phyloP scores from a whole-genome alignment of 306 rosid genomes.

The Sicyos edulis region DNA sequence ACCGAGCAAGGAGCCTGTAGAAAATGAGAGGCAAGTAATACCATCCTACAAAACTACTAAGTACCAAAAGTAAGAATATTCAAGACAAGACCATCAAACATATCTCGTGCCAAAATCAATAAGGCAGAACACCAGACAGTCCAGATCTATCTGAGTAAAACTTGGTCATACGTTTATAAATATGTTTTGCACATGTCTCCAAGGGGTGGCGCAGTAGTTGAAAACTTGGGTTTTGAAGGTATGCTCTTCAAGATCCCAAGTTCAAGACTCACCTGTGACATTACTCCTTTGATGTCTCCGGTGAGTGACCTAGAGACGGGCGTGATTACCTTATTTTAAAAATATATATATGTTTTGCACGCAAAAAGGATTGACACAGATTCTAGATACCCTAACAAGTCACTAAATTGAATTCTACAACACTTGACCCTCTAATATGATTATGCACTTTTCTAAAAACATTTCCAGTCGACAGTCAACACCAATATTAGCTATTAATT shows the following conservation, averaged over 20 bases:
- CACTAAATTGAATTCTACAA: background rate
- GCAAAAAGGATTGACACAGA: background rate
- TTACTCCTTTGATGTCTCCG: too few species aligned
- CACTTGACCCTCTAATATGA: background rate
- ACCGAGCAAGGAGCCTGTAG: background rate
- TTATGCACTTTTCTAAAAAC: background rate
- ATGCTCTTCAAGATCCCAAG: too few species aligned
- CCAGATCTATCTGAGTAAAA: background rate
- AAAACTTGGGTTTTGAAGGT: too few species aligned
- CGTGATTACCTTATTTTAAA: too few species aligned
- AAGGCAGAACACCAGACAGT: background rate
- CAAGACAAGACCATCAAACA: background rate
- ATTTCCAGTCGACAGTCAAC: background rate
- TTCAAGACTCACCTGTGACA: too few species aligned
- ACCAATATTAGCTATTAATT: too few species aligned
- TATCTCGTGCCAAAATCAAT: background rate
- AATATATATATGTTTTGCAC: too few species aligned
- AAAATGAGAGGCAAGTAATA: background rate
- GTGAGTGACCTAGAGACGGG: too few species aligned
- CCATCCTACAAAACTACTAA: background rate
- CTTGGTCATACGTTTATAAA: background rate
- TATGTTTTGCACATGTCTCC: too few species aligned
- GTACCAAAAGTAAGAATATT: background rate
- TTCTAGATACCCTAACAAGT: background rate
- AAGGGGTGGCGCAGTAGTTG: too few species aligned